Conservation (phyloP, 352 stramenopile species). For the Bremia lactucae region DNA sequence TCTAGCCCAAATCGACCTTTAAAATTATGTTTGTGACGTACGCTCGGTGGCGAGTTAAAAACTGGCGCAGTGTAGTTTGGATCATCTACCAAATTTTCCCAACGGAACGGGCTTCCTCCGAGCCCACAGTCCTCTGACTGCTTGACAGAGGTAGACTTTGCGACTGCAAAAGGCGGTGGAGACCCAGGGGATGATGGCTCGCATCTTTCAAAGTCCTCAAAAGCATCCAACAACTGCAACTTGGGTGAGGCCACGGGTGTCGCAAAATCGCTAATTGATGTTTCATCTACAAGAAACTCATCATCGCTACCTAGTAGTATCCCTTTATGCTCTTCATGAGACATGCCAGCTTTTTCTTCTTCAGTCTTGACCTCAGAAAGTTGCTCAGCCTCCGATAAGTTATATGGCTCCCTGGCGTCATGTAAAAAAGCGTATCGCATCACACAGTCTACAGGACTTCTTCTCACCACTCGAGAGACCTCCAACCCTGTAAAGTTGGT, state of each 20-base stretch:
- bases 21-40: slow-evolving; percentile 22
- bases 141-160: slow-evolving; percentile 4
- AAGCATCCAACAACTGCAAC: slow-evolving; percentile 43
- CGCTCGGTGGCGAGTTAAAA: slow-evolving; percentile 34
- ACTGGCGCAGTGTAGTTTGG: slow-evolving; percentile 44
- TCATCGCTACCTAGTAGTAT: slow-evolving; percentile 22
- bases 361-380: slow-evolving; percentile 13
- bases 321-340: slow-evolving; percentile 15
- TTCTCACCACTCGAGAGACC: slow-evolving; percentile 40
- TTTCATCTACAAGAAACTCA: slow-evolving; percentile 29
- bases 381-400: slow-evolving; percentile 8
- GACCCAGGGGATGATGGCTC: slow-evolving; percentile 38
- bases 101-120: slow-evolving; percentile 47
- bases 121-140: slow-evolving; percentile 4
- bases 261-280: slow-evolving; percentile 46
- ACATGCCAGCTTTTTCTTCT: neutral
- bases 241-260: slow-evolving; percentile 51
- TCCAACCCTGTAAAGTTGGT: slow-evolving; percentile 54
- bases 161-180: slow-evolving; percentile 59
- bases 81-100: slow-evolving; percentile 56
- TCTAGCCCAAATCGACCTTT: slow-evolving; percentile 27
- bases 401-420: slow-evolving; percentile 27
- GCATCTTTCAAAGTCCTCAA: slow-evolving; percentile 31
- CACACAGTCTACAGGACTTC: slow-evolving; percentile 66
- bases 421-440: slow-evolving; percentile 73